phyloP scores from a whole-genome alignment of 495 filamentous ascomycete genomes.

The Penicillium riverlandense region DNA sequence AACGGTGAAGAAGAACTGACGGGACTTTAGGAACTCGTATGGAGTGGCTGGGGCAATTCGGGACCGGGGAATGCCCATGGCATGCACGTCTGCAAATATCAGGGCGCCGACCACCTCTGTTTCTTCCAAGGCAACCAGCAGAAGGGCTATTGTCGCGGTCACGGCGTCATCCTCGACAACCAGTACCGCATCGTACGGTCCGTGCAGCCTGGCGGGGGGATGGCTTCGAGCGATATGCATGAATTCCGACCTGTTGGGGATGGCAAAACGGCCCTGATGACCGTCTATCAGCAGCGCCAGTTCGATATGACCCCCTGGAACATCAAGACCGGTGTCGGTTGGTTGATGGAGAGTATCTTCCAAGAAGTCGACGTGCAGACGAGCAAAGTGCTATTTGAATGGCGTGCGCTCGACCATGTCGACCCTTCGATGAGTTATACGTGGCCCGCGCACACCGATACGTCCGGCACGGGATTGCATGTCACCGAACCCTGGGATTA shows the following conservation, averaged over 20 bases:
- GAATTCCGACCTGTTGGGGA: conserved; percentile 41
- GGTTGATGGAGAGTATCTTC: conserved; percentile 45
- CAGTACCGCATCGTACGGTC: conserved; percentile 42
- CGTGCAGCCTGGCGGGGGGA: conserved; percentile 36
- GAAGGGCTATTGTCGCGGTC: conserved; percentile 46
- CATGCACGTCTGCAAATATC: conserved; percentile 39
- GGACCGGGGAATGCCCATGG: conserved; percentile 35
- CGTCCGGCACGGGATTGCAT: conserved; percentile 36
- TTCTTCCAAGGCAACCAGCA: conserved; percentile 49
- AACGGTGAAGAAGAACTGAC: conserved; percentile 4
- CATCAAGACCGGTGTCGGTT: conserved; percentile 37
- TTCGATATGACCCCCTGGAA: conserved; percentile 48
- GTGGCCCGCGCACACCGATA: conserved; percentile 38
- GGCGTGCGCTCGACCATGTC: conserved; percentile 45
- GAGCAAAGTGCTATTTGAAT: conserved; percentile 44
- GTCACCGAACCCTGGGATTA: conserved; percentile 51
- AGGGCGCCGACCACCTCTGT: conserved; percentile 43
- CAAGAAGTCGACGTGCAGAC: conserved; percentile 47
- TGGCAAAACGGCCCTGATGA: conserved; percentile 47
- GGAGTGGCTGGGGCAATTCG: conserved; percentile 37
- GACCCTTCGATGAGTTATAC: conserved; percentile 40
- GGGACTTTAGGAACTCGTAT: conserved; percentile 33
- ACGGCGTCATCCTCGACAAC: conserved; percentile 47
- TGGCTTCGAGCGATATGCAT: conserved; percentile 44
- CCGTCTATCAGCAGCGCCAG: conserved; percentile 48